Evolutionary conservation across 805 yeast species (phyloP).

Genomic region (Saccharomycopsis sp.): DNA sequence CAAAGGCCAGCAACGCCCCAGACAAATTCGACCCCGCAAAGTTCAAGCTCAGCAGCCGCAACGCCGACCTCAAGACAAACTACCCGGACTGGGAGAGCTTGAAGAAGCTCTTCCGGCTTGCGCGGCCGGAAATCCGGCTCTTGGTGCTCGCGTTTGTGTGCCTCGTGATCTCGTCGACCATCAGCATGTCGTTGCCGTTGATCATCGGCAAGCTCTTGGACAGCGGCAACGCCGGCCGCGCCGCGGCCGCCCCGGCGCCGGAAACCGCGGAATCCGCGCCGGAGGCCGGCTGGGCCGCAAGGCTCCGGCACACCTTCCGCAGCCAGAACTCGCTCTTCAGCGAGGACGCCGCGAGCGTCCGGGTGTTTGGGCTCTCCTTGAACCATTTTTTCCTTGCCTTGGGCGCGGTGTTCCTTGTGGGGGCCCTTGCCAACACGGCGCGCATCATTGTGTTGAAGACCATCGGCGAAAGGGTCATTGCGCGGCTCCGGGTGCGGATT

Average conservation of each 20-base stretch:
- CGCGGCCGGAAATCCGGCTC: constrained; percentile 49
- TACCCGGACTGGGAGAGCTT: constrained; percentile 20
- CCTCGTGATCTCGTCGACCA: constrained; percentile 64
- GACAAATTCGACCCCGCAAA: constrained; percentile 1
- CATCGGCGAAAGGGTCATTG: constrained; percentile 83
- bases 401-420: constrained; percentile 57
- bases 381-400: constrained; percentile 58
- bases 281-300: constrained; percentile 22
- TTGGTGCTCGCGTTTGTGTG: constrained; percentile 56
- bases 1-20: too few relatives aligned
- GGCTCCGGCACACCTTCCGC: constrained; percentile 2
- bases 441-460: constrained; percentile 68
- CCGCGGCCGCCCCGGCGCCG: neutral
- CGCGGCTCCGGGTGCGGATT: constrained; percentile 71
- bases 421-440: constrained; percentile 75
- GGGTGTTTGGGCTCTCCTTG: constrained; percentile 54
- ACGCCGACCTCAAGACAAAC: constrained; percentile 3
- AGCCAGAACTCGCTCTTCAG: constrained; percentile 20
- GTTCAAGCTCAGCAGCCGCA: constrained; percentile 13
- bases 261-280: constrained; percentile 20
- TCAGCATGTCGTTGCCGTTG: constrained; percentile 75
- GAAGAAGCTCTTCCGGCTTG: constrained; percentile 44
- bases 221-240: constrained; percentile 33
- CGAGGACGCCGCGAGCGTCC: constrained; percentile 28
- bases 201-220: constrained; percentile 85